Evolutionary conservation across 306 rosid species (phyloP), one percentile per base, ranked within the genome.

Genomic region (Cucumis melo): DNA sequence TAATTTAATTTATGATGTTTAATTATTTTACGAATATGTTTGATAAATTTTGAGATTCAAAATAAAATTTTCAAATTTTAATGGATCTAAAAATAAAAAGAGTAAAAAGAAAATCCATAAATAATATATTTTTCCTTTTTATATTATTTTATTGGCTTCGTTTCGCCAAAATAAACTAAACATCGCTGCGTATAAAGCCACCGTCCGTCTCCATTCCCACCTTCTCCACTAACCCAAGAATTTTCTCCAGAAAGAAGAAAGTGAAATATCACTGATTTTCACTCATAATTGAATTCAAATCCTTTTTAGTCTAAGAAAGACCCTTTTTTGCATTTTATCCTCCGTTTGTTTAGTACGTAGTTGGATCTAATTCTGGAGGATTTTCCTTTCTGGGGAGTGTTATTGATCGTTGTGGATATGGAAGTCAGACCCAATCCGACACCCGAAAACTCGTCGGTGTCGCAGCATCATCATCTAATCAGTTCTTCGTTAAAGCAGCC

Each of bases 351-450:
- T 20, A 24, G 20, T 68, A 24, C 75, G n/a, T 72, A 8, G 19
- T 15, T 72, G 60, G 76, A 72, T 72, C 76, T 16, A 27, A 50
- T 50, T 50, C 10, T 42, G 50, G 59, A 27, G 16, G 39, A 8
- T 65, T 71, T 50, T 48, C 7, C 14, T 51, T 51, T 16, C 5
- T 16, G 7, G 8, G 78, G 5, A 32, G 5, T 78, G 76, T 78
- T 81, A 82, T 81, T 78, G 77, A 59, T 80, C 86, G 39, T 73
- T 81, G 77, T 76, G 29, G 34, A 60, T 80, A 89, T 91, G 99
- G 99, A 94, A 86, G 91, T 87, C 71, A 88, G 95, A 27, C 80
- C 92, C 67, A 84, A 85, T 80, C 79, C 85, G 75, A 79, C 88
- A 79, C 79, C 81, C 75, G 96, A 87, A 42, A 83, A 90, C 82